These are phyloP conservation scores for Sclerotinia nivalis DNA, from an alignment of 2,329 filamentous ascomycete genomes.

Conservation along the genomic window DNA sequence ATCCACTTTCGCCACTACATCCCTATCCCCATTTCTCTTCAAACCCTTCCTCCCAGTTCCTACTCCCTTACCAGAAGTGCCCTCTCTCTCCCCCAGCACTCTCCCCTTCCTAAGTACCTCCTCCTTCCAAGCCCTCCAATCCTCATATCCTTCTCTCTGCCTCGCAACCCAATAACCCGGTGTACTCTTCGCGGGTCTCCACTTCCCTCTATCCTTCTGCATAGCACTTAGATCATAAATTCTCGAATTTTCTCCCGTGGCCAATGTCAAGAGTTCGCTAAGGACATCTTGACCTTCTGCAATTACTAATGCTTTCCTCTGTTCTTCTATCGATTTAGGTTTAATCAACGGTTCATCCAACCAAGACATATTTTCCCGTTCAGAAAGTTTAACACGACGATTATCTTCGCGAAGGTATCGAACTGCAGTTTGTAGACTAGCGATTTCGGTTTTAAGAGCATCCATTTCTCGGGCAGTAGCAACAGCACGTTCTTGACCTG, in stretches of 20 bases:
- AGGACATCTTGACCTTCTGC: slow-evolving; percentile 65
- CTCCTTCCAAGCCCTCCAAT: slow-evolving; percentile 60
- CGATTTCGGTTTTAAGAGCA: slow-evolving; percentile 67
- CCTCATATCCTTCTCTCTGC: slow-evolving; percentile 64
- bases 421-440: slow-evolving; percentile 62
- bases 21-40: slow-evolving; percentile 22
- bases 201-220: slow-evolving; percentile 61
- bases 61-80: slow-evolving; percentile 31
- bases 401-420: slow-evolving; percentile 69
- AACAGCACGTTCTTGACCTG: slow-evolving; percentile 65
- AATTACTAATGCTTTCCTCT: slow-evolving; percentile 53
- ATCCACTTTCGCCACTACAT: slow-evolving; percentile 35
- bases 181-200: slow-evolving; percentile 64
- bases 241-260: slow-evolving; percentile 48
- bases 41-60: slow-evolving; percentile 25
- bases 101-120: slow-evolving; percentile 56
- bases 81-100: slow-evolving; percentile 42
- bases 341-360: slow-evolving; percentile 60
- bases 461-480: slow-evolving; percentile 74
- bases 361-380: slow-evolving; percentile 53
- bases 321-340: slow-evolving; percentile 47
- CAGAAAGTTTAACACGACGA: slow-evolving; percentile 58
- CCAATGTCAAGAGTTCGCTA: slow-evolving; percentile 64
- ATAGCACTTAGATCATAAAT: slow-evolving; percentile 60
- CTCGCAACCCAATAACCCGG: slow-evolving; percentile 66